phyloP scores from a whole-genome alignment of 441 rosid species.

The Jatropha multifida region DNA sequence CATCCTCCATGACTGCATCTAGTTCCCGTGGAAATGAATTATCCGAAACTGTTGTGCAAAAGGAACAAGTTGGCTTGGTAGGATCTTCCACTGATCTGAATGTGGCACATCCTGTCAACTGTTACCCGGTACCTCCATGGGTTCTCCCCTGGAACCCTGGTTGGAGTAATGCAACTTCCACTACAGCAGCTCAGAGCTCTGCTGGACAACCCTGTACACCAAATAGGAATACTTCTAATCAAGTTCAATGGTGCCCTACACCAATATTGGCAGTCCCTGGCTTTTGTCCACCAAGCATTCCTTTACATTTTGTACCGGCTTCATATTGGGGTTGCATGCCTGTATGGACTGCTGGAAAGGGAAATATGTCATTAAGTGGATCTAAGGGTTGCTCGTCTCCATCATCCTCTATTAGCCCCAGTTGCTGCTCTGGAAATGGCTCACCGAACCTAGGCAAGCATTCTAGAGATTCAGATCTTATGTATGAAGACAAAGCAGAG shows the following conservation, averaged over 20 bases:
- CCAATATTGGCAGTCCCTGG: conserved; percentile 61
- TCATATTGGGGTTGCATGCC: conserved; percentile 58
- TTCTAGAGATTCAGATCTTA: conserved; percentile 45
- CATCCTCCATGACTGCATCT: conserved; percentile 34
- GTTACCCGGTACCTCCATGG: conserved; percentile 46
- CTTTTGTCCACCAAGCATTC: conserved; percentile 49
- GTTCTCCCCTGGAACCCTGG: conserved; percentile 47
- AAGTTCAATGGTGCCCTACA: conserved; percentile 52
- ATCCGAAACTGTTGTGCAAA: conserved; percentile 29
- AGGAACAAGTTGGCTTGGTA: conserved; percentile 31
- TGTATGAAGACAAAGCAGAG: conserved; percentile 41
- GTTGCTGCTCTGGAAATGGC: conserved; percentile 47
- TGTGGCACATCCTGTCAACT: conserved; percentile 29
- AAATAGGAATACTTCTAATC: conserved; percentile 25
- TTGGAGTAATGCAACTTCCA: conserved; percentile 37
- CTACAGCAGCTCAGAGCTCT: conserved; percentile 31
- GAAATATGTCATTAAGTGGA: conserved; percentile 30
- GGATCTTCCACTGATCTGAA: conserved; percentile 31
- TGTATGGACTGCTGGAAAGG: conserved; percentile 37
- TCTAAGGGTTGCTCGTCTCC: conserved; percentile 48
- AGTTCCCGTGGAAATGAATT: conserved; percentile 31
- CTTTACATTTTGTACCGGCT: conserved; percentile 57
- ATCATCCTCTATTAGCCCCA: conserved; percentile 44
- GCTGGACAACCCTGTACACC: conserved; percentile 29
- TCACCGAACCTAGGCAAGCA: conserved; percentile 69